These are phyloP conservation scores for Lactarius pseudohatsudake DNA, from an alignment of 768 basidiomycete genomes.

Conservation along the genomic window DNA sequence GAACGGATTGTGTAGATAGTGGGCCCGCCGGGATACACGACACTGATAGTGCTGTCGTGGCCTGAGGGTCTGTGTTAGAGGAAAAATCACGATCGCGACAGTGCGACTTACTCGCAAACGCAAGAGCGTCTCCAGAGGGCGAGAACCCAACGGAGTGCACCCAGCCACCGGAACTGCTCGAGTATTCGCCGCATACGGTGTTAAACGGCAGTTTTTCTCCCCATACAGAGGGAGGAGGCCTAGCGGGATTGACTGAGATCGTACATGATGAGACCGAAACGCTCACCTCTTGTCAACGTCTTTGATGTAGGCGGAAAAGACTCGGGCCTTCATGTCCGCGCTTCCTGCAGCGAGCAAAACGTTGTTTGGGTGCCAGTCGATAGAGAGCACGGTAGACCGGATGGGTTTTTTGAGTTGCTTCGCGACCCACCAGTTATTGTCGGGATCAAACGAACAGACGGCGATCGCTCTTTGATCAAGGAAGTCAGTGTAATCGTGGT, in stretches of 20 bases:
- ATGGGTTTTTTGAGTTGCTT: constrained; percentile 98
- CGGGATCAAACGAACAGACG: constrained; percentile 94
- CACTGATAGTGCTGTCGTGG: constrained; percentile 90
- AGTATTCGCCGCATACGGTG: constrained; percentile 93
- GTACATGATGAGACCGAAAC: neutral
- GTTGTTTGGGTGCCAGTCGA: constrained; percentile 99
- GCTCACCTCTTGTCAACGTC: constrained; percentile 89
- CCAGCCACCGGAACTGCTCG: constrained; percentile 91
- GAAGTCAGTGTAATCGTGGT: neutral
- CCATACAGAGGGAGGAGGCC: constrained; percentile 89
- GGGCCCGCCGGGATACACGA: constrained; percentile 88
- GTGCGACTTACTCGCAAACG: constrained; percentile 78
- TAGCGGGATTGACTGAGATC: constrained; percentile 35
- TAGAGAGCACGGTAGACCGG: constrained; percentile 85
- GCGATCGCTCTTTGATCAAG: constrained; percentile 75
- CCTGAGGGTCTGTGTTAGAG: constrained; percentile 47
- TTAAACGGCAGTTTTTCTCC: constrained; percentile 98
- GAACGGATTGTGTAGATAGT: constrained; percentile 71
- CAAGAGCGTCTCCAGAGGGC: constrained; percentile 90
- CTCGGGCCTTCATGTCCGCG: constrained; percentile 96
- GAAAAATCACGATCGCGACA: neutral
- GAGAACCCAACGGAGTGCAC: constrained; percentile 96
- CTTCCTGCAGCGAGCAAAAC: constrained; percentile 96
- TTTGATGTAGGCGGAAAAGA: constrained; percentile 98
- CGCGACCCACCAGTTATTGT: constrained; percentile 99